Conservation (phyloP, 2,329 filamentous ascomycete genomes). For the Ascochyta viciae-villosae region DNA sequence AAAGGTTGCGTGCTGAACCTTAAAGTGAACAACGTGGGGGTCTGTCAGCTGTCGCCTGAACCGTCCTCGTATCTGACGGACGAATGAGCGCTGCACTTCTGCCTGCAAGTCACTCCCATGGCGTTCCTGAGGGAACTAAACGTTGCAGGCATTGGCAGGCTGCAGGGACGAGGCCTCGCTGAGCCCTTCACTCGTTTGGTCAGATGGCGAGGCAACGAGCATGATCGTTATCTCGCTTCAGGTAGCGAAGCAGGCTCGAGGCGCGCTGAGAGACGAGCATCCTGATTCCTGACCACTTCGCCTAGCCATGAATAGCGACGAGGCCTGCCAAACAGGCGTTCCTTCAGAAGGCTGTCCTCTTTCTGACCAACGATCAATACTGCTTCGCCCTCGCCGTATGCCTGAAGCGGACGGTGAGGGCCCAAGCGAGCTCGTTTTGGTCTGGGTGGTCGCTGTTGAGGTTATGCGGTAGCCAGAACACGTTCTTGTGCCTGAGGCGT, state of each 20-base stretch:
- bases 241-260: conserved; percentile 12
- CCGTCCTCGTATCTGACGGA: conserved; percentile 13
- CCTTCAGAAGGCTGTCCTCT: conserved; percentile 6
- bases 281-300: conserved; percentile 13
- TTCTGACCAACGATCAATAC: conserved; percentile 33
- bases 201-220: conserved; percentile 26
- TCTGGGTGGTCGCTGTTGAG: conserved; percentile 29
- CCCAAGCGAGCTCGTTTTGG: conserved; percentile 35
- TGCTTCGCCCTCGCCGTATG: conserved; percentile 30
- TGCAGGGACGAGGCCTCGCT: conserved; percentile 11
- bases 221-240: conserved; percentile 37
- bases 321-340: conserved; percentile 36
- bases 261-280: conserved; percentile 14
- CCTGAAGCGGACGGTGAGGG: conserved; percentile 21
- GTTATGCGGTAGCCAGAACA: conserved; percentile 31
- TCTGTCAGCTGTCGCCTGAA: conserved; percentile 14
- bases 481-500: conserved; percentile 17
- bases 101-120: conserved; percentile 14
- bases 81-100: conserved; percentile 13
- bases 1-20: conserved; percentile 22
- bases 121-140: conserved; percentile 19
- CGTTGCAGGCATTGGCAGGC: conserved; percentile 18
- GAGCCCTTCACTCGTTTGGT: conserved; percentile 19
- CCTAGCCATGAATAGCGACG: conserved; percentile 25
- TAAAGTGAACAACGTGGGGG: conserved; percentile 41